phyloP scores from a whole-genome alignment of 345 rosid species.

The Populus nigra region DNA sequence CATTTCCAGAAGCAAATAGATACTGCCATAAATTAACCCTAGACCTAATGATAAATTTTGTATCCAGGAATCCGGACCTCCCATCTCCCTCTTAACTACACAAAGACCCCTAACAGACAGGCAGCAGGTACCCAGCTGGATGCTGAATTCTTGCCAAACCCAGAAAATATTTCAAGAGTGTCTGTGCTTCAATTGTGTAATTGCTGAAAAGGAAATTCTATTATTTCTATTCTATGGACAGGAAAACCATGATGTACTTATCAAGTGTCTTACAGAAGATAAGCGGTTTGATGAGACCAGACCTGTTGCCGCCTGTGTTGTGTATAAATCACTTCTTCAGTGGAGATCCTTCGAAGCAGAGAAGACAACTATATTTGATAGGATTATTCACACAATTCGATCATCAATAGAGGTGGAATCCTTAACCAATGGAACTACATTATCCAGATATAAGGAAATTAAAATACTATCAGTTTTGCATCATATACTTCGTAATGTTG shows the following conservation, averaged over 20 bases:
- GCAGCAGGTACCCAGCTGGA: slow-evolving; percentile 43
- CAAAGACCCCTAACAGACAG: slow-evolving; percentile 56
- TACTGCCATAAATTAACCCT: not conserved
- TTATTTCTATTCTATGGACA: slow-evolving; percentile 21
- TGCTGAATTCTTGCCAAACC: slow-evolving; percentile 5
- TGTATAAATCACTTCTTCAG: slow-evolving; percentile 54
- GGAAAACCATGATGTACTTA: slow-evolving; percentile 57
- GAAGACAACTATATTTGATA: slow-evolving; percentile 56
- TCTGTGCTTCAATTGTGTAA: not conserved
- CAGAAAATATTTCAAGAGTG: not conserved
- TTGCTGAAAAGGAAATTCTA: slow-evolving; percentile 1
- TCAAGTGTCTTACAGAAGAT: slow-evolving; percentile 48
- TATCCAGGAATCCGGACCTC: slow-evolving; percentile 43
- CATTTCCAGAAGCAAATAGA: not conserved
- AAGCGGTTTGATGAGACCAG: slow-evolving; percentile 45
- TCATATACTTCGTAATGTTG: not conserved
- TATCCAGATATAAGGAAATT: not conserved
- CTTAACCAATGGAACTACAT: not conserved
- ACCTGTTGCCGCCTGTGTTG: slow-evolving; percentile 54
- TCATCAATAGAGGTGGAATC: slow-evolving; percentile 46
- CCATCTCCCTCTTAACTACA: slow-evolving; percentile 35
- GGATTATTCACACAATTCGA: slow-evolving; percentile 49
- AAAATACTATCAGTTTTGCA: not conserved
- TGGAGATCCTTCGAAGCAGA: slow-evolving; percentile 73
- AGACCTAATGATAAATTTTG: slow-evolving; percentile 9